Evolutionary conservation across 2,329 filamentous ascomycete genomes (phyloP), one percentile per base, ranked within the genome.

Genomic region (Beauveria medogensis): DNA sequence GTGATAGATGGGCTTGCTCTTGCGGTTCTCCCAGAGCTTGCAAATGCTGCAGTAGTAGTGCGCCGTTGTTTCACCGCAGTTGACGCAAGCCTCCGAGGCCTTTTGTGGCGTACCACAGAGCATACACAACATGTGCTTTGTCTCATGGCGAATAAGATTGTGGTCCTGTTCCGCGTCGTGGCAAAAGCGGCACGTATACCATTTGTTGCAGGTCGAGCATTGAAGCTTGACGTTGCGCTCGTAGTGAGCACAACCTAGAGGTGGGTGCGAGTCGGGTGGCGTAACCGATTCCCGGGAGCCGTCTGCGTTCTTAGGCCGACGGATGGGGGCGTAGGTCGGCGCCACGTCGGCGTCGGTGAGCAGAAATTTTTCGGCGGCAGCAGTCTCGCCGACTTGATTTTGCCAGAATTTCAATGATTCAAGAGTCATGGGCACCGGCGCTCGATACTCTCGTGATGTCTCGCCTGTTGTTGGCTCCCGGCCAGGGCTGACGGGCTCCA

Each of bases 61-160:
- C 14, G 93, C 92, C 7, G 91, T 85, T 62, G 86, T 83, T 66
- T 86, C 85, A 20, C 87, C 88, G 71, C 94, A 99, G 60, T 84
- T 81, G 55, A 82, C 79, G 72, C 94, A 99, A 56, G 84, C 80
- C 64, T 96, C 91, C 34, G 85, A 85, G 3, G 90, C 92, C 61
- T 84, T 84, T 69, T 99, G 94, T 2, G 94, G 88, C 60, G 89
- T 91, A 7, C 87, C 85, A 72, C 94, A 99, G 30, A 92, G 80
- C 94, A 99, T 99, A 73, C 94, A 99, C 6, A 99, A 82, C 94
- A 99, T 99, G 69, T 97, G 89, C 72, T 88, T 88, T 8, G 93
- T 99, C 67, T 90, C 89, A 67, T 86, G 87, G 56, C 94, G 85
- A 67, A 92, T 85, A 61, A 99, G 78, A 63, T 78, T 80, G 72